Evolutionary conservation across 106 monocot species (phyloP).

Genomic region (Allium fistulosum): DNA sequence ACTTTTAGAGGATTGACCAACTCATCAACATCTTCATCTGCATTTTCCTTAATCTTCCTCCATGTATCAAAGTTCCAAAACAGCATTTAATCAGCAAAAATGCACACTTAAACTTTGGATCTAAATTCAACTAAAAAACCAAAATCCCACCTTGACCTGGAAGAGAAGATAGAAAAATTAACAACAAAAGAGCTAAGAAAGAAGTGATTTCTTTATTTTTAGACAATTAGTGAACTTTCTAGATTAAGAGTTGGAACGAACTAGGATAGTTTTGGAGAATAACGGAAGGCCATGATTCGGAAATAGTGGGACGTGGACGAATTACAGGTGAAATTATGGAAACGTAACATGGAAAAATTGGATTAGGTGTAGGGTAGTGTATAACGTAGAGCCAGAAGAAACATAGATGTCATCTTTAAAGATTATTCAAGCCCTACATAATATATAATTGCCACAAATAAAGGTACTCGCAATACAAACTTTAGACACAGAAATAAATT

Average conservation of each 20-base stretch:
- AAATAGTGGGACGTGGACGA: background rate
- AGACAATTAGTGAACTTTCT: too few species aligned
- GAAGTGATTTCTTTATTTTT: slow-evolving; percentile 51
- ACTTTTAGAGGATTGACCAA: slow-evolving; percentile 79
- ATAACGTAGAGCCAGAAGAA: background rate
- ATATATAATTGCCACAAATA: too few species aligned
- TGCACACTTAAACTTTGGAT: too few species aligned
- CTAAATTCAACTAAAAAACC: background rate
- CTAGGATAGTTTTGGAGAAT: background rate
- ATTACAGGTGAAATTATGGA: background rate
- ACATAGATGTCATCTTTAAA: background rate
- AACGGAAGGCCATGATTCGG: background rate
- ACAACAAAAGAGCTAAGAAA: slow-evolving; percentile 45
- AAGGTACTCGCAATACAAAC: too few species aligned
- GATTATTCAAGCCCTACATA: too few species aligned
- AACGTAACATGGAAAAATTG: background rate
- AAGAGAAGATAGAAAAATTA: slow-evolving; percentile 17
- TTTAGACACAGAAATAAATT: too few species aligned
- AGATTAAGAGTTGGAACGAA: too few species aligned
- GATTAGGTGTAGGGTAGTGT: background rate
- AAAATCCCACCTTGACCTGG: slow-evolving; percentile 10
- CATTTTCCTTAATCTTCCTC: slow-evolving; percentile 59
- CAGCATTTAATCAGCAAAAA: background rate
- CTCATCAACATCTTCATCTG: slow-evolving; percentile 38
- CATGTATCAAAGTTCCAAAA: slow-evolving; percentile 18